Base-by-base conservation (phyloP, 768 basidiomycete genomes). In the Phylloporus rhodoxanthus region DNA sequence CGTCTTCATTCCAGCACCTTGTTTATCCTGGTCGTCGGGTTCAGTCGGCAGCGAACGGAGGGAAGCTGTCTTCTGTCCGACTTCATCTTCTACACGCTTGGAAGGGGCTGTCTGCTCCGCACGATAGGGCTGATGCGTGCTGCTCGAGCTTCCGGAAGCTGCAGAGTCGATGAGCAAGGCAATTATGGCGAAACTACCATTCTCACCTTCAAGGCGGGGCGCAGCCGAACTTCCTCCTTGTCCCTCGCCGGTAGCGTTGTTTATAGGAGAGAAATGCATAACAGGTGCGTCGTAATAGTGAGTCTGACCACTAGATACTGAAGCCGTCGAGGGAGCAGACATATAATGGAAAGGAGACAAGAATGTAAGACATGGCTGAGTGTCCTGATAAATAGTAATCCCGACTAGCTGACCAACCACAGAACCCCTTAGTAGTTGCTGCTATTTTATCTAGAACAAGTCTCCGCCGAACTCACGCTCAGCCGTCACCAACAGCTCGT, bases 261-360 rank as follows among this genome's bases (percentile, higher is more conserved):
- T 43, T 6, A 26, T 26, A 17, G 13, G 7, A 51, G 29, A 10
- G 30, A 43, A 54, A n/a, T 68, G 68, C 63, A 65, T 68, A 50
- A 63, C 56, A 21, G 67, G 69, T 9, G 72, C 75, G 74, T 78
- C 77, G 55, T 75, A 76, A 59, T 77, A 78, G 11, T 57, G 38
- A 42, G 66, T 69, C 25, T 60, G 60, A 42, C 64, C 67, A 59
- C 73, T 75, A 47, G 67, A 53, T 7, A 41, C 32, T 3, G 66
- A 61, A 8, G 45, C 43, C 5, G 50, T 41, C 8, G 61, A 34
- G 39, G 55, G 34, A 21, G 14, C 11, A 52, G 54, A 55, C 59
- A 59, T 64, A 29, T 5, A 44, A 36, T 28, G 14, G 32, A 30
- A 26, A 42, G 43, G 30, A 23, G 43, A 50, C 15, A n/a, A 51